Evolutionary conservation across 345 rosid genomes (phyloP), one percentile per base, ranked within the genome.

Genomic region (Aethionema arabicum): DNA sequence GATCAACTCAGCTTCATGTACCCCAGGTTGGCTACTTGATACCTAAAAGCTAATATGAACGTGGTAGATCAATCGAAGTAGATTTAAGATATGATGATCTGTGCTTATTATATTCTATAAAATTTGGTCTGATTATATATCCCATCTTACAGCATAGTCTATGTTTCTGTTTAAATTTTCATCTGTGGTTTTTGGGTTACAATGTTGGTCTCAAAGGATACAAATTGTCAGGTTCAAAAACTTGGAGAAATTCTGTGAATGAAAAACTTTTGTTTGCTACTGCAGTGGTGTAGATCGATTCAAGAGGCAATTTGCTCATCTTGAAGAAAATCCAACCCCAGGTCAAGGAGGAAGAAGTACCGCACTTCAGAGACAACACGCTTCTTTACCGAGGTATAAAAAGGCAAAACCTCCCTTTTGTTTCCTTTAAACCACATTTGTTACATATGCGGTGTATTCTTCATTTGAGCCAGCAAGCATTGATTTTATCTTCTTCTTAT

Each of bases 261-360:
- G 33, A 8, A 42, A 10, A 35, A n/a, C 3, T 7, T 50, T 13
- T 21, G 2, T 38, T 59, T 51, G 11, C 38, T 3, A 69, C 61
- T 71, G 6, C 66, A 92, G 98, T 70, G 98, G 98, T 12, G 97
- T 92, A 42, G 98, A 92, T 76, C 86, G 98, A 54, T 92, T 92
- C 72, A 87, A 79, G 85, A 74, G 96, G 57, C 98, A 92, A 66
- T 92, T 92, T 76, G 98, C 98, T 1, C 97, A 92, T 73, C 86
- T 92, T 21, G 98, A 92, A 82, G 98, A 92, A 73, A 85, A 82
- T 65, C 70, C 69, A 67, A 85, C 81, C 66, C 70, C 69, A 67
- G 85, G 88, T 66, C 88, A 76, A 68, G 91, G 87, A 11, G 97
- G 83, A 80, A 80, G 73, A 74, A 75, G 78, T 63, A 69, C 78